Conservation (phyloP, 306 rosid genomes). For the Quercus agrifolia region DNA sequence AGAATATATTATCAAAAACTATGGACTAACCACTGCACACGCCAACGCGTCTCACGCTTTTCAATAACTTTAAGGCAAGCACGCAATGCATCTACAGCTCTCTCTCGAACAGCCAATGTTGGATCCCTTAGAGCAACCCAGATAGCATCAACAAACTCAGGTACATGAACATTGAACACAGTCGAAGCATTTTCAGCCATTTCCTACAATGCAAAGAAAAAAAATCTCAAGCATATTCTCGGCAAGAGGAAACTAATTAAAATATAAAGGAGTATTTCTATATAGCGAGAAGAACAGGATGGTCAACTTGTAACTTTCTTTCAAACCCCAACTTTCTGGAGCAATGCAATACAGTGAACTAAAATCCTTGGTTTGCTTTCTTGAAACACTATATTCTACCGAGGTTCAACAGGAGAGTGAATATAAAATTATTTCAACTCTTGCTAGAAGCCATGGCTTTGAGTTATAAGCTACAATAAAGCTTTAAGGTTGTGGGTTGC, state of each 20-base stretch:
- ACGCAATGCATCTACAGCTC: conserved; percentile 96
- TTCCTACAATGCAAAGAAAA: conserved; percentile 55
- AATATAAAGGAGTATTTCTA: conserved; percentile 4
- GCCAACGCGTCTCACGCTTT: conserved; percentile 98
- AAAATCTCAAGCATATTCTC: conserved; percentile 4
- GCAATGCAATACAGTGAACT: background rate
- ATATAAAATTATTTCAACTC: background rate
- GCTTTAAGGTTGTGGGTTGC: background rate
- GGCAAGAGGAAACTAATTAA: background rate
- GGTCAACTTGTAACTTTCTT: background rate
- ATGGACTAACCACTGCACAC: conserved; percentile 87
- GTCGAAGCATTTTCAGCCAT: conserved; percentile 99
- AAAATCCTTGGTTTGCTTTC: background rate
- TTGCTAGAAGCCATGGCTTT: background rate
- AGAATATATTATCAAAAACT: background rate
- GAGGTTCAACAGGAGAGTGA: background rate
- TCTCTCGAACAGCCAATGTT: conserved; percentile 81
- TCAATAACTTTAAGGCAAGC: conserved; percentile 97
- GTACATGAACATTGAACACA: conserved; percentile 92
- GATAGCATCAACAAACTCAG: conserved; percentile 95
- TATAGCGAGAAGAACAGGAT: background rate
- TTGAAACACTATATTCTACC: background rate
- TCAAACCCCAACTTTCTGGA: background rate
- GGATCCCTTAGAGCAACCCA: conserved; percentile 99
- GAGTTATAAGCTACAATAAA: background rate